Evolutionary conservation across 306 rosid genomes (phyloP), one percentile per base, ranked within the genome.

Genomic region (Adenanthera pavonina): DNA sequence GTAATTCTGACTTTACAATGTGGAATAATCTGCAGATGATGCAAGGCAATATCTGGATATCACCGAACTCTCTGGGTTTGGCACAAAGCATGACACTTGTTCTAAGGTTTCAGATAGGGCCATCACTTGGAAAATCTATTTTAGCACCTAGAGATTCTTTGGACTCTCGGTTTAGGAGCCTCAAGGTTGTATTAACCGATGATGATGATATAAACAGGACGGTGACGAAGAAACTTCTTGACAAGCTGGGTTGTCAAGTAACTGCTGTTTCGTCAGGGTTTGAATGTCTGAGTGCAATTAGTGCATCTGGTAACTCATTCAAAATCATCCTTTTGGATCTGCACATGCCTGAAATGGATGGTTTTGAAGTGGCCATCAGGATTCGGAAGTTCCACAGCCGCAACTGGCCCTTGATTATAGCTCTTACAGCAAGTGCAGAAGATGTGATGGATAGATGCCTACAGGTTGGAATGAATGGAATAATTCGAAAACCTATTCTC

Each of bases 291-390:
- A 41, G 80, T 75, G 89, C 86, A 3, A 41, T 89, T n/a, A 87
- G 84, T 15, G 81, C 86, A 0, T 75, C 89, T 0, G 87, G 81
- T 15, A 88, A 80, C 71, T 36, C 87, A 0, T 88, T 79, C 84
- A 80, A 82, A 51, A 77, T 94, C 3, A 82, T 92, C 75, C 80
- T 94, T 68, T 69, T 94, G 80, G 97, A 92, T 81, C 91, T 92
- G 77, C 94, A 94, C 77, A 92, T 94, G 95, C 97, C 91, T n/a
- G 92, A 89, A 81, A 87, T 92, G 87, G 97, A 94, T 72, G 97
- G 98, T 14, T 94, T 88, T 16, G 95, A 94, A 72, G 92, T 90
- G 51, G 91, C 94, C 1, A 69, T 62, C 73, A 87, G 95, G 81
- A 87, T 94, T 69, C 46, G 94, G 70, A 94, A 90, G 77, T 86